phyloP scores from a whole-genome alignment of 192 early-diverging fungal genomes.

The Hyaloraphidium curvatum region DNA sequence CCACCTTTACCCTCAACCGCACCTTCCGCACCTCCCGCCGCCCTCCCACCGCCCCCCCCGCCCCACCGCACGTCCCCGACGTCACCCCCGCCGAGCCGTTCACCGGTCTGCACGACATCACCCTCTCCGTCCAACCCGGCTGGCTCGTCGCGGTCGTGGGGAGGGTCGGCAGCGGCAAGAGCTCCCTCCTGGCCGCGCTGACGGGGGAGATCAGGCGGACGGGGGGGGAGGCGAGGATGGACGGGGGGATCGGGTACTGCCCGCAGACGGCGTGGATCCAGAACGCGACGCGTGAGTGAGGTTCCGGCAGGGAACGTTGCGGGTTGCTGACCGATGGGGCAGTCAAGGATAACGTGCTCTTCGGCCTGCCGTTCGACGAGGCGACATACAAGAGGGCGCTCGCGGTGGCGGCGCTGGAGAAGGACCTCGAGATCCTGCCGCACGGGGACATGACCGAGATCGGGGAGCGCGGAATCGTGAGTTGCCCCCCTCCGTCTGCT shows the following conservation, averaged over 20 bases:
- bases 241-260: slow-evolving; percentile 37
- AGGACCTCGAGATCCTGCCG: slow-evolving; percentile 71
- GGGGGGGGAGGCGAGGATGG: slow-evolving; percentile 41
- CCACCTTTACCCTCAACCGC: too few relatives aligned
- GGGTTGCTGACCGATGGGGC: slow-evolving; percentile 3
- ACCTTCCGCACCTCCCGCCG: too few relatives aligned
- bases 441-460: slow-evolving; percentile 59
- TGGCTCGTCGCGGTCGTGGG: slow-evolving; percentile 67
- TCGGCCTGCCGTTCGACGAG: slow-evolving; percentile 53
- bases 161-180: slow-evolving; percentile 66
- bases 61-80: too few relatives aligned
- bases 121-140: slow-evolving; percentile 24
- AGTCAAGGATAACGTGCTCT: slow-evolving; percentile 54
- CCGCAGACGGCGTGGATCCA: slow-evolving; percentile 15
- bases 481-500: too few relatives aligned
- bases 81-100: too few relatives aligned
- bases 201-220: slow-evolving; percentile 53
- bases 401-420: slow-evolving; percentile 60
- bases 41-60: too few relatives aligned
- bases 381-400: slow-evolving; percentile 62
- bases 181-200: slow-evolving; percentile 60
- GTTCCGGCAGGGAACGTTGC: too few relatives aligned
- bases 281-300: slow-evolving; percentile 33
- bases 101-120: slow-evolving; percentile 29
- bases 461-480: slow-evolving; percentile 1